Base-by-base conservation (phyloP, 345 rosid species). In the Eucalyptus albens region DNA sequence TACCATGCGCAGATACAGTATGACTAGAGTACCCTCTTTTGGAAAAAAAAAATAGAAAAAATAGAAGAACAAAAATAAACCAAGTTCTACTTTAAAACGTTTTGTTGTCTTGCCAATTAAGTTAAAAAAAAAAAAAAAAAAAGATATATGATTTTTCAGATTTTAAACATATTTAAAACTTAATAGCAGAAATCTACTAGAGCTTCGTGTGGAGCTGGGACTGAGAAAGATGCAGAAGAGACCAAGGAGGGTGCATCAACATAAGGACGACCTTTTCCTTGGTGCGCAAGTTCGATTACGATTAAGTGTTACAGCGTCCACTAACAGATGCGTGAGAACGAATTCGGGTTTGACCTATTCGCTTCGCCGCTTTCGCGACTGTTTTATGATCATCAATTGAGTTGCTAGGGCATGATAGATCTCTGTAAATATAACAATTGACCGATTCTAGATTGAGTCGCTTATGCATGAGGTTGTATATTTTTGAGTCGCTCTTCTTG, bases 31-130 rank as follows among this genome's bases (percentile, higher is more conserved):
- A 60, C 31, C 37, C 72, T 65, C 31, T 60, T 12, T 60, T 27
- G n/a, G 4, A 0, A 12, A 60, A 59, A 5, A 10, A 55, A 1
- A 4, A 24, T 5, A 56, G 1, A 5, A 12, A 12, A 27, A 26
- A 60, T 12, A 6, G 12, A 56, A 56, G 0, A 56, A 56, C 27
- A 56, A 56, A 26, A 27, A 13, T 0, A 60, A 60, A 27, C n/a
- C 31, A 6, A 27, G 31, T 60, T 60, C 15, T 60, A 27, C 31
- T 29, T 26, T 26, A 60, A 60, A 27, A 60, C 15, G 15, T 53
- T 53, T 8, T 65, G 37, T 7, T 65, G 27, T n/a, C 72, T 65
- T 65, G 37, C 72, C 80, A 31, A 31, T 67, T 17, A 67, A 67
- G 22, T 67, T 15, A 15, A 45, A 45, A 0, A 29, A 15, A 67